phyloP scores from a whole-genome alignment of 768 basidiomycete species.

The Crassisporium funariophilum region DNA sequence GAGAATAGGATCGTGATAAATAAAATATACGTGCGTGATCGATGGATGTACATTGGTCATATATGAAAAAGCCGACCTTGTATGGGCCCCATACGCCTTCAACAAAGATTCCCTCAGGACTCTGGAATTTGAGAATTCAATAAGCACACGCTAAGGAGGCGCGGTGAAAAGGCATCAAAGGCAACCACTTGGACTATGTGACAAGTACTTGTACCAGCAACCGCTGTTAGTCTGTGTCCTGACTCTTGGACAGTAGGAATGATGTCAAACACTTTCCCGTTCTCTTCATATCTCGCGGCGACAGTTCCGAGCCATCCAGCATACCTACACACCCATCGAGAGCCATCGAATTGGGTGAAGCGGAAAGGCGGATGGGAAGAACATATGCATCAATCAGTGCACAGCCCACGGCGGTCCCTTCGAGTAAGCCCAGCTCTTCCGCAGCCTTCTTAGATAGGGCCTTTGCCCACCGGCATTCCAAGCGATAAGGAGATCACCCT shows the following conservation, averaged over 20 bases:
- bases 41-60: conserved; percentile 27
- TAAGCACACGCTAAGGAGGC: background rate
- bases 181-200: conserved; percentile 81
- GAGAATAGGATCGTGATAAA: conserved; percentile 86
- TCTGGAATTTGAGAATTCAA: conserved; percentile 42
- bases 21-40: background rate
- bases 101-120: conserved; percentile 81
- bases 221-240: conserved; percentile 80
- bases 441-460: conserved; percentile 80
- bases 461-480: conserved; percentile 81
- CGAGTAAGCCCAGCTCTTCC: conserved; percentile 77
- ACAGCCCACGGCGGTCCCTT: conserved; percentile 91
- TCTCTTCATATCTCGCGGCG: conserved; percentile 68
- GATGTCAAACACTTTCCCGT: conserved; percentile 49
- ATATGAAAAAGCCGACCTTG: too few relatives aligned
- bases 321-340: conserved; percentile 48
- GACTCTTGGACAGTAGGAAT: conserved; percentile 75
- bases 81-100: conserved; percentile 94
- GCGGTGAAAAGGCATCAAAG: background rate
- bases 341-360: background rate
- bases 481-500: conserved; percentile 73
- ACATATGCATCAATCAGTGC: conserved; percentile 93
- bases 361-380: background rate
- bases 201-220: conserved; percentile 96
- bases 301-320: conserved; percentile 98